Evolutionary conservation across 1,284 basidiomycete genomes (phyloP), one percentile per base, ranked within the genome.

Genomic region (Phlebopus sp.): DNA sequence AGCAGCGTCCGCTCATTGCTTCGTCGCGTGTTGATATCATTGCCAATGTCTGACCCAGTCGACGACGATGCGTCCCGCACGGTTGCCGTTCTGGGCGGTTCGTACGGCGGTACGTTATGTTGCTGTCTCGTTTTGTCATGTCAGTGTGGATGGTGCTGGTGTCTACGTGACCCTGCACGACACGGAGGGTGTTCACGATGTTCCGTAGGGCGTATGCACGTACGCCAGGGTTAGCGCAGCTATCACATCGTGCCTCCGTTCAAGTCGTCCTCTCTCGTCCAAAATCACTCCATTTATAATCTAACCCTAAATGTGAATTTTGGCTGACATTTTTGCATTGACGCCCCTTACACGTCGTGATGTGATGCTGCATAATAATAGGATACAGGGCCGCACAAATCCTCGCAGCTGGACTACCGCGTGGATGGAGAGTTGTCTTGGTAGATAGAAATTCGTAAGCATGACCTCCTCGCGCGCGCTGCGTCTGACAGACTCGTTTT

Each of bases 391-490:
- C 83, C 1, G 78, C 80, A 6, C 76, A 78, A 47, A 55, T 82
- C 17, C 75, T 90, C 32, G 75, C 79, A 9, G 66, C 76, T 25
- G 68, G 67, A 29, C 67, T 89, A 19, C 84, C 86, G 3, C 59
- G 69, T 17, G 77, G 69, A 21, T 87, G 82, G 81, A 72, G 78
- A 37, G 72, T 89, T 31, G 74, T 89, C n/a, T 69, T 84, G n/a
- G 73, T 89, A 35, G 86, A 90, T 58, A 69, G 85, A 46, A 87
- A 89, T 57, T 77, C 81, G 69, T 83, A 58, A 48, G 75, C 66
- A 9, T 11, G 4, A 29, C 36, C 37, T 36, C 25, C 36, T 36
- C 41, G 23, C 17, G 2, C 11, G 6, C 1, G 11, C 5, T 3
- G 35, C 49, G 19, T 27, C 30, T 45, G 11, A 46, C 48, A 34